Percentiles rank a stretch among this genome's conserved stretches.
These are phyloP conservation scores for Citrus inodora DNA, from an alignment of 345 rosid genomes.

Conservation along the genomic window DNA sequence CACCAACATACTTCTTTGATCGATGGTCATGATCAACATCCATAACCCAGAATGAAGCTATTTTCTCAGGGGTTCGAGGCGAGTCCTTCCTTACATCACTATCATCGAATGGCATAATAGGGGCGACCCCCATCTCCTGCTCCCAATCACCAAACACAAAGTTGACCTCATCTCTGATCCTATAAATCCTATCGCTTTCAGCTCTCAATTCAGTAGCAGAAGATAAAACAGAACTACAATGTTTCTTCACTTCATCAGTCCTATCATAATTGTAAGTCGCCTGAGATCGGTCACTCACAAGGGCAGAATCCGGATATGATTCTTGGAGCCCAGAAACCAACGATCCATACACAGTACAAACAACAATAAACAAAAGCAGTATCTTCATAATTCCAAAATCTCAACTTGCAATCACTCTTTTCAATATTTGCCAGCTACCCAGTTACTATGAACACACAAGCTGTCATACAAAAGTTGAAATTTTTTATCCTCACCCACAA, in stretches of 20 bases:
- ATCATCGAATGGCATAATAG: constrained; percentile 68
- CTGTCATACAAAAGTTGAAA: background rate
- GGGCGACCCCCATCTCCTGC: constrained; percentile 54
- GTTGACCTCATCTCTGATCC: constrained; percentile 41
- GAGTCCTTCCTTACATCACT: constrained; percentile 17
- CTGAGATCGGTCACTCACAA: constrained; percentile 20
- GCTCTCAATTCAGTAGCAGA: constrained; percentile 57
- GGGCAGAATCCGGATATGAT: constrained; percentile 19
- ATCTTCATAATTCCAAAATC: constrained; percentile 28
- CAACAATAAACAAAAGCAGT: constrained; percentile 13
- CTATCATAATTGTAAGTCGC: constrained; percentile 48
- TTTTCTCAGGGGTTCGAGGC: constrained; percentile 34
- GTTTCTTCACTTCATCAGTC: constrained; percentile 54
- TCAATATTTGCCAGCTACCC: constrained; percentile 14
- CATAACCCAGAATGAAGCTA: constrained; percentile 60
- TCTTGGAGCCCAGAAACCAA: constrained; percentile 19
- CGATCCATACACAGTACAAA: constrained; percentile 25
- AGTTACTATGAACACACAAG: background rate
- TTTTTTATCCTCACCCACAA: constrained; percentile 5
- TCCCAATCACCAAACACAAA: constrained; percentile 75
- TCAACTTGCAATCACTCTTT: background rate
- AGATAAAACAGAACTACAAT: constrained; percentile 50
- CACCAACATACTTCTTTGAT: constrained; percentile 43
- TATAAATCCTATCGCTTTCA: constrained; percentile 30
- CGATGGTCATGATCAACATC: constrained; percentile 53